Conservation (phyloP, 495 filamentous ascomycete genomes). For the Pyrenopolyporus hunteri region DNA sequence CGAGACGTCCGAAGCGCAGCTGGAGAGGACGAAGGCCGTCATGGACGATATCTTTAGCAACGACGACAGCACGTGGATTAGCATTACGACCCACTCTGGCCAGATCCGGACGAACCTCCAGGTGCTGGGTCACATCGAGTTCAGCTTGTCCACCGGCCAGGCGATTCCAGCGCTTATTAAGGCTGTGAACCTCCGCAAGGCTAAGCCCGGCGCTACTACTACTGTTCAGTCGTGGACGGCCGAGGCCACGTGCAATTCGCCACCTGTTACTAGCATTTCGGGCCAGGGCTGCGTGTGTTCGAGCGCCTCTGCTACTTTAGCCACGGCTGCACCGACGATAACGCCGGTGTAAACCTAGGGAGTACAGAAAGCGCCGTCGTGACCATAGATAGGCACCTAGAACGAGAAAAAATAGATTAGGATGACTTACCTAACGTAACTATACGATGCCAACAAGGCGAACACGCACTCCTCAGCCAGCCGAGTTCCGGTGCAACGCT, state of each 20-base stretch:
- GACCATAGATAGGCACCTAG: too few relatives aligned
- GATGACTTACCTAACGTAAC: too few relatives aligned
- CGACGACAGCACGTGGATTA: slow-evolving; percentile 67
- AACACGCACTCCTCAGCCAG: too few relatives aligned
- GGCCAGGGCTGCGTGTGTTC: slow-evolving; percentile 54
- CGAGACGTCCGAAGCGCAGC: slow-evolving; percentile 62
- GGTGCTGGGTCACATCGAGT: slow-evolving; percentile 64
- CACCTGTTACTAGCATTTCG: slow-evolving; percentile 55
- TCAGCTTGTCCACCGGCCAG: slow-evolving; percentile 68
- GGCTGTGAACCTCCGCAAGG: slow-evolving; percentile 49
- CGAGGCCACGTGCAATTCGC: slow-evolving; percentile 57
- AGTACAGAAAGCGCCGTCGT: too few relatives aligned
- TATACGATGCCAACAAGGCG: too few relatives aligned
- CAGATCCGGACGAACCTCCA: slow-evolving; percentile 63
- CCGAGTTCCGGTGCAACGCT: too few relatives aligned
- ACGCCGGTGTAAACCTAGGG: not conserved
- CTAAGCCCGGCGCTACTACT: slow-evolving; percentile 41
- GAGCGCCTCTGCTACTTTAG: slow-evolving; percentile 43
- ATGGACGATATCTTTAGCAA: slow-evolving; percentile 68
- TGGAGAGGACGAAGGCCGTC: slow-evolving; percentile 57
- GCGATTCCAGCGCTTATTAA: slow-evolving; percentile 73
- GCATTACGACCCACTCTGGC: slow-evolving; percentile 71
- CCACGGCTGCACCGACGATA: slow-evolving; percentile 13
- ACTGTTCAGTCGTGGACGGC: slow-evolving; percentile 48
- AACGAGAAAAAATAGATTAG: too few relatives aligned